Conservation (phyloP, 495 filamentous ascomycete genomes). For the Saxophila tyrrhenica region DNA sequence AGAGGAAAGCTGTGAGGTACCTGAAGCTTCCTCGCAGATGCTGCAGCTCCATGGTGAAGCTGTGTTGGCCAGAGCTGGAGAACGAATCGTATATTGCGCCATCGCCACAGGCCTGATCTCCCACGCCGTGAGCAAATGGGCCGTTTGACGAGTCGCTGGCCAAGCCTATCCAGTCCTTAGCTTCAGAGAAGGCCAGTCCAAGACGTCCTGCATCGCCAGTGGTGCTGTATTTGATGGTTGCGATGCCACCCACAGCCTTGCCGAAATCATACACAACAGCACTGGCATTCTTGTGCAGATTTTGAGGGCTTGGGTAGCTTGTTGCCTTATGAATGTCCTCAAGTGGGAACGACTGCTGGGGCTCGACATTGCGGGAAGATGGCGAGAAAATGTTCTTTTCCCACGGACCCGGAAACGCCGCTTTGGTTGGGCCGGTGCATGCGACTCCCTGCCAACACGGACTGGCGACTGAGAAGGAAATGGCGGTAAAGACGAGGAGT, state of each 20-base stretch:
- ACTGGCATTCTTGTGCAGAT: conserved; percentile 27
- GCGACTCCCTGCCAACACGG: too few species aligned
- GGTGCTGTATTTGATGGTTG: conserved; percentile 25
- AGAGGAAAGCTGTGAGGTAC: background rate
- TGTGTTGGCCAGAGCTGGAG: background rate
- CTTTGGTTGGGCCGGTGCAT: too few species aligned
- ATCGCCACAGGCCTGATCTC: background rate
- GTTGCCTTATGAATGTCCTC: too few species aligned
- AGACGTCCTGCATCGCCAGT: conserved; percentile 34
- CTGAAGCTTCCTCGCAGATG: background rate
- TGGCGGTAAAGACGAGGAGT: too few species aligned
- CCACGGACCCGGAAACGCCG: too few species aligned
- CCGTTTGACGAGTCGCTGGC: background rate
- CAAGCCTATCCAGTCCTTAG: conserved; percentile 39
- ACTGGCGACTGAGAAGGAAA: too few species aligned
- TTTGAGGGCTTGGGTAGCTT: conserved; percentile 26
- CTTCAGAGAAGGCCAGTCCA: conserved; percentile 52
- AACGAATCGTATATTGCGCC: background rate
- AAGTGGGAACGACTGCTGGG: too few species aligned
- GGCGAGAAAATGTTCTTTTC: too few species aligned
- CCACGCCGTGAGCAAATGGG: background rate
- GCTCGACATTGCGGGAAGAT: too few species aligned
- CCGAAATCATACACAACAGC: conserved; percentile 36
- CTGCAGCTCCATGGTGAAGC: background rate
- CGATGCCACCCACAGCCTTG: conserved; percentile 33